Evolutionary conservation across 805 yeast genomes (phyloP), one percentile per base, ranked within the genome.

Genomic region (Candida ortonii): DNA sequence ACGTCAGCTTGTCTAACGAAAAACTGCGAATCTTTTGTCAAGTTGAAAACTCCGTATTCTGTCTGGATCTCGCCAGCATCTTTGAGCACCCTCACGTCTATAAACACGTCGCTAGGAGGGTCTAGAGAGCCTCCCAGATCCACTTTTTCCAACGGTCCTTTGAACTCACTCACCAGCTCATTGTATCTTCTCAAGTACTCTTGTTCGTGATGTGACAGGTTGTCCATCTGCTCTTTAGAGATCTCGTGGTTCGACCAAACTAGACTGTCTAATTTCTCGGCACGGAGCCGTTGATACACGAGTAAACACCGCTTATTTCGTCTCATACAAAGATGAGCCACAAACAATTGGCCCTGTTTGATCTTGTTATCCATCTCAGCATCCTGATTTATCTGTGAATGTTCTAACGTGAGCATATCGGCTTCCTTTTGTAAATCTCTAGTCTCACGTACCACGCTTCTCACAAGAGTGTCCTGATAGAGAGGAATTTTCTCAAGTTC

Each of bases 11-110:
- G 90, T 39, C 98, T 70, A 13, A 90, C 97, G 54, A 84, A 90
- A 54, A 90, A 89, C 54, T 93, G 97, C 3, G 96, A 84, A 57
- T 90, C 90, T 52, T 89, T 90, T 3, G 94, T 85, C 45, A 93
- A 64, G 50, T 89, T 89, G 64, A 93, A 88, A 3, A 87, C 96
- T 15, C 97, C 98, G 50, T 90, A 90, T 57, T 90, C 98, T 0
- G 98, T 93, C 54, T 89, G 96, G 22, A 90, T 87, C 55, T 93
- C 97, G 2, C 98, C 98, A 0, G 95, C 97, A 51, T 90, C 95
- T 55, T 84, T 84, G 33, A 90, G 61, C 6, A 90, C 97, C 38
- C 98, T 67, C 4, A 93, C 97, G 52, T 90, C 98, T 7, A 90
- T 84, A 49, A 90, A 93, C 18, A 93, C 84, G 47, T 87, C 94